Evolutionary conservation across 2,329 filamentous ascomycete genomes (phyloP), one percentile per base, ranked within the genome.

Genomic region (Trichoderma semiorbis): DNA sequence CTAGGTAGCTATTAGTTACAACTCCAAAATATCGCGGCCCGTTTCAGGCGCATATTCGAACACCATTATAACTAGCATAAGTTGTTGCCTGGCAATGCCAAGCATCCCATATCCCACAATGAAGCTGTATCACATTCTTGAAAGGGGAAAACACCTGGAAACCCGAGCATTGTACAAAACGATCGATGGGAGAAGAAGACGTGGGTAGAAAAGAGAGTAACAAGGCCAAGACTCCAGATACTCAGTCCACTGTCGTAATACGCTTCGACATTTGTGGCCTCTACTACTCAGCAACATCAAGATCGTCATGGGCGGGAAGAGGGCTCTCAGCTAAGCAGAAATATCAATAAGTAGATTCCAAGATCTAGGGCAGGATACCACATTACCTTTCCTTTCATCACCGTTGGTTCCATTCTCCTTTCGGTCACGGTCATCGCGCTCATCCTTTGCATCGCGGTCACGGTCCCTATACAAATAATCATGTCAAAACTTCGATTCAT

Each of bases 351-450:
- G 18, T 14, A 26, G n/a, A 5, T 24, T 55, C 32, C 12, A 16
- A 12, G 6, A 30, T n/a, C 5, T 24, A 3, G 24, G 7, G n/a
- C 28, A 62, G 14, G 24, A 67, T 67, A 73, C 69, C 72, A 63
- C 79, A 81, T 75, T 83, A 97, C 95, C 90, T 90, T 98, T 98
- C 79, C 93, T 90, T 75, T 97, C 94, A 76, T 97, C 94, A 73
- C 92, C 94, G 78, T 95, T 97, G 28, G 93, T 87, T 61, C 88
- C 92, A 77, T 91, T 92, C 78, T 96, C 93, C 76, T 91, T 91
- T 76, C 90, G 89, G 76, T 93, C 91, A 74, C 90, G 89, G 77
- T 92, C 90, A 75, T 93, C 91, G 69, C 91, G 88, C 71, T 93
- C 90, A 72, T 91, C 89, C 76, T 90, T 88, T 69, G 80, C 83